phyloP scores from a whole-genome alignment of 1,284 basidiomycete genomes.

The Sutorius eximius region DNA sequence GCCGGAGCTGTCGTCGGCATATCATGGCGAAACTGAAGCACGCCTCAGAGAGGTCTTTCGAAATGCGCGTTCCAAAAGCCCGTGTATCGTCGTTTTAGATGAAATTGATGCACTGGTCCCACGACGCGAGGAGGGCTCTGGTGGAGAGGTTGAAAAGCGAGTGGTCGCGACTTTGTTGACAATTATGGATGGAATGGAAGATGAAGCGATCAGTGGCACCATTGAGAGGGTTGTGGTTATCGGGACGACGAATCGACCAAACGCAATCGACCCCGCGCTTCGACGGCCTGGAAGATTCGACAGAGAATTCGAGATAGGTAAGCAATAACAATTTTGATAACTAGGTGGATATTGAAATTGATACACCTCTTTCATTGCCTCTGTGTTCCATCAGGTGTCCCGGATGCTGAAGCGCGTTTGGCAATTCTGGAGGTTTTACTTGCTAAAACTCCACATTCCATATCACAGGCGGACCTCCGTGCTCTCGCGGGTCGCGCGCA shows the following conservation, averaged over 20 bases:
- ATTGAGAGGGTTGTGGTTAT: constrained; percentile 83
- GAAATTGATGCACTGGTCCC: constrained; percentile 97
- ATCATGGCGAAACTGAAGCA: constrained; percentile 96
- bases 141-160: constrained; percentile 93
- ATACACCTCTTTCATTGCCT: constrained; percentile 3
- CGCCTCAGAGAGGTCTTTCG: constrained; percentile 87
- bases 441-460: constrained; percentile 73
- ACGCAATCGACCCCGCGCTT: constrained; percentile 95
- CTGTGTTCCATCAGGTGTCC: constrained; percentile 65
- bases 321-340: constrained; percentile 14
- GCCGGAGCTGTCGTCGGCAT: constrained; percentile 91
- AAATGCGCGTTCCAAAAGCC: constrained; percentile 78
- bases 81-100: constrained; percentile 93
- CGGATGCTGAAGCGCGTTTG: constrained; percentile 79
- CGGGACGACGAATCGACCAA: constrained; percentile 96
- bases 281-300: constrained; percentile 95
- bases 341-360: constrained; percentile 1
- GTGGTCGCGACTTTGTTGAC: constrained; percentile 96
- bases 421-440: constrained; percentile 86
- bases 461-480: constrained; percentile 62
- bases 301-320: constrained; percentile 95
- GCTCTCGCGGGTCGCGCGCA: constrained; percentile 80
- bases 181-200: constrained; percentile 91
- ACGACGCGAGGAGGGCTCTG: constrained; percentile 80
- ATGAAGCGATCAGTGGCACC: constrained; percentile 43